Evolutionary conservation across 306 rosid genomes (phyloP).

Genomic region (Castanospermum australe): DNA sequence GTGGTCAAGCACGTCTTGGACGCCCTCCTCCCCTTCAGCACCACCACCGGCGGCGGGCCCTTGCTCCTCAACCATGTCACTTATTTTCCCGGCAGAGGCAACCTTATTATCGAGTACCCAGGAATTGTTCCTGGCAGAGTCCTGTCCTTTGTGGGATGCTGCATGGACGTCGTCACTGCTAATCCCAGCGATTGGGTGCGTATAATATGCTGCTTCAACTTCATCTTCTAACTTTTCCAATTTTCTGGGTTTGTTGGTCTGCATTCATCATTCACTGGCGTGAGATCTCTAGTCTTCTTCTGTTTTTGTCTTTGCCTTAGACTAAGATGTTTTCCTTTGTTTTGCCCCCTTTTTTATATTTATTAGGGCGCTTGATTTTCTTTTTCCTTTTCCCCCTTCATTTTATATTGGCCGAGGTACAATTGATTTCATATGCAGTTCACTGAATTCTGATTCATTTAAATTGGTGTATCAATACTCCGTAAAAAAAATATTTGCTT

Average conservation of each 20-base stretch:
- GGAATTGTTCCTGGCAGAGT: conserved; percentile 71
- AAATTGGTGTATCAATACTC: not conserved
- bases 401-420: too few species aligned
- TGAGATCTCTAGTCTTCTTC: too few species aligned
- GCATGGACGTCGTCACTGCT: conserved; percentile 97
- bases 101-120: conserved; percentile 82
- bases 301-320: too few species aligned
- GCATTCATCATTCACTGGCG: too few species aligned
- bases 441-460: not conserved
- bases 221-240: not conserved
- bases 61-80: conserved; percentile 68
- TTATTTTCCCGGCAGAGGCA: conserved; percentile 74
- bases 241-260: not conserved
- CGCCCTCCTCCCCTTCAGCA: conserved; percentile 64
- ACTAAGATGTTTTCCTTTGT: too few species aligned
- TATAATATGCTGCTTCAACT: not conserved
- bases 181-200: conserved; percentile 81
- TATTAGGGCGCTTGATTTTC: too few species aligned
- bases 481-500: too few species aligned
- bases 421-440: not conserved
- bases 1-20: conserved; percentile 67
- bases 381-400: not conserved
- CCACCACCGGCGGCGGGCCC: conserved; percentile 79
- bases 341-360: not conserved
- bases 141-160: conserved; percentile 83